Evolutionary conservation across 2,329 filamentous ascomycete genomes (phyloP).

Genomic region (Aureobasidium sp.): DNA sequence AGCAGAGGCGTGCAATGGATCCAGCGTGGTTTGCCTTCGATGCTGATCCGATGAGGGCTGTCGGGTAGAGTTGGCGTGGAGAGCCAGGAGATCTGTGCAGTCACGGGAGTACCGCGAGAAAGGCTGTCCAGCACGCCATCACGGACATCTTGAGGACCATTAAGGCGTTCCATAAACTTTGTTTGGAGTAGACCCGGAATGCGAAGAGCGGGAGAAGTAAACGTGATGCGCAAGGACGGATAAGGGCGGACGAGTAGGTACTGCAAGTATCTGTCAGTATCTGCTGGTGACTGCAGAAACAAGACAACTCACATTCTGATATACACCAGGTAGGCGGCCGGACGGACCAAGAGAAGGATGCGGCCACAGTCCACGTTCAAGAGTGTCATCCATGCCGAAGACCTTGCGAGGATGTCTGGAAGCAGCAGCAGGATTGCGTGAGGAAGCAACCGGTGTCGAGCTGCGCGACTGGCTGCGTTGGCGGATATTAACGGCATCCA

Average conservation of each 20-base stretch:
- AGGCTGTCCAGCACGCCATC: constrained; percentile 34
- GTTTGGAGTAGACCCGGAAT: constrained; percentile 56
- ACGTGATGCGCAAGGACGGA: constrained; percentile 58
- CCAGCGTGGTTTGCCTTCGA: constrained; percentile 31
- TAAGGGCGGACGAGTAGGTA: constrained; percentile 60
- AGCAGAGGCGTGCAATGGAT: constrained; percentile 38
- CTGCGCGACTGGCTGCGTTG: constrained; percentile 15
- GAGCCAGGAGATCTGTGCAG: constrained; percentile 37
- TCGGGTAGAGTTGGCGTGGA: constrained; percentile 15
- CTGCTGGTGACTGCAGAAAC: neutral
- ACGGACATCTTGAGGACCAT: constrained; percentile 30
- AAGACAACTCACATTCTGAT: constrained; percentile 26
- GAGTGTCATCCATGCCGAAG: constrained; percentile 26
- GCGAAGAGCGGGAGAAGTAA: constrained; percentile 59
- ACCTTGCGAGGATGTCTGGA: constrained; percentile 16
- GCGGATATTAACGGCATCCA: constrained; percentile 24
- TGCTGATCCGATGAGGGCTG: constrained; percentile 6
- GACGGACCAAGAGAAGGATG: constrained; percentile 24
- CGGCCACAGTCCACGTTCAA: constrained; percentile 25
- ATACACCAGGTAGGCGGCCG: constrained; percentile 30
- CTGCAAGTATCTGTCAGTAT: constrained; percentile 23
- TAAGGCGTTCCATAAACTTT: constrained; percentile 37
- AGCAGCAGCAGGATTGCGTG: constrained; percentile 10
- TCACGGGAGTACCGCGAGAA: constrained; percentile 31
- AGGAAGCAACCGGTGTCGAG: constrained; percentile 13